A percentile compares a stretch with the other conserved stretches of the same genome.
phyloP scores from a whole-genome alignment of 73 alveolate genomes.

The Uronychia setigera region DNA sequence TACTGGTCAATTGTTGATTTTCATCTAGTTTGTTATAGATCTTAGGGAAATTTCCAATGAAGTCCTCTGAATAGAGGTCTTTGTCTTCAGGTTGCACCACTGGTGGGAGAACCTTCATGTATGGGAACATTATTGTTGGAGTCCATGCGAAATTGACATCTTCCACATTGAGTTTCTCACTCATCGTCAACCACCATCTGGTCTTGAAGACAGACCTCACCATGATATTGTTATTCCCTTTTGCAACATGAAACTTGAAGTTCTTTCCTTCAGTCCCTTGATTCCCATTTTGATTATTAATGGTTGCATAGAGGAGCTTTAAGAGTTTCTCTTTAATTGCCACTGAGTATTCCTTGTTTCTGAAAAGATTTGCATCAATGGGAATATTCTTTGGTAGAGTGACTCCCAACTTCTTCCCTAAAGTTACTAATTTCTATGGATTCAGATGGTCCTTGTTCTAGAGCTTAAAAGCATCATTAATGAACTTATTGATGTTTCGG shows the following conservation, averaged over 20 bases:
- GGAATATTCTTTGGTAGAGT: neutral
- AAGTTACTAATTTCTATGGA: neutral
- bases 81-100: neutral
- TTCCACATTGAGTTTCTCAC: constrained; percentile 13
- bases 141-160: constrained; percentile 43
- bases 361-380: neutral
- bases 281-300: neutral
- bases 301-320: neutral
- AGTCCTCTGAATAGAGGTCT: neutral
- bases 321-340: neutral
- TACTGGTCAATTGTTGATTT: constrained; percentile 36
- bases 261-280: neutral
- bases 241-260: constrained; percentile 36
- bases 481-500: neutral
- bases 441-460: neutral
- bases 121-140: neutral
- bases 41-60: neutral
- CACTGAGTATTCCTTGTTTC: neutral
- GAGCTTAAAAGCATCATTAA: neutral
- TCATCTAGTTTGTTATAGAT: constrained; percentile 46
- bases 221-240: constrained; percentile 35
- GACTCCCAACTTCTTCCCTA: neutral
- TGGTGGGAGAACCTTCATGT: neutral
- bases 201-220: constrained; percentile 35
- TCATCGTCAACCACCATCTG: constrained; percentile 46